Conservation (phyloP, 2,329 filamentous ascomycete genomes). For the Colletotrichum lentis region DNA sequence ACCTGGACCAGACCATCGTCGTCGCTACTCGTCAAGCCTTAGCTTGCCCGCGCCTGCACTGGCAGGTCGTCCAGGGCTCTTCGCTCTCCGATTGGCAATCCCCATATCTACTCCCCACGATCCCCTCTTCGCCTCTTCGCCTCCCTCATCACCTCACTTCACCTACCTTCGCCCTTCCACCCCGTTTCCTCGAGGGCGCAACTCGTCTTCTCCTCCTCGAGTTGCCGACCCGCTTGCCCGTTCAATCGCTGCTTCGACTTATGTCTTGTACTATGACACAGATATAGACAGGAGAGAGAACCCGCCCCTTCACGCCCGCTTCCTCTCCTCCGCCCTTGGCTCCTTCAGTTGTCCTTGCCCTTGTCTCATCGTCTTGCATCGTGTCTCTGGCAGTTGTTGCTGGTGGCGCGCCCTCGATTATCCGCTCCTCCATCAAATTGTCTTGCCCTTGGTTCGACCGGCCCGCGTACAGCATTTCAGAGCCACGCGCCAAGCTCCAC, state of each 20-base stretch:
- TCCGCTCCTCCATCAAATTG: slow-evolving; percentile 24
- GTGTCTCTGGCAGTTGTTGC: slow-evolving; percentile 32
- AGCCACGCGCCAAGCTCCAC: slow-evolving; percentile 20
- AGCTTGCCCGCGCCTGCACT: slow-evolving; percentile 5
- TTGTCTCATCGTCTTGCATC: slow-evolving; percentile 37
- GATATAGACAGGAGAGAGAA: slow-evolving; percentile 24
- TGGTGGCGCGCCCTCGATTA: slow-evolving; percentile 22
- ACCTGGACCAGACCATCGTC: slow-evolving; percentile 17
- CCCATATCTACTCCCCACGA: slow-evolving; percentile 37
- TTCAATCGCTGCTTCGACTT: neutral
- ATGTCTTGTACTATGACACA: slow-evolving; percentile 9
- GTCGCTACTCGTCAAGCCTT: slow-evolving; percentile 7
- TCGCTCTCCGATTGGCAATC: slow-evolving; percentile 31
- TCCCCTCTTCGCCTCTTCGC: slow-evolving; percentile 32
- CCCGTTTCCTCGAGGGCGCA: slow-evolving; percentile 4
- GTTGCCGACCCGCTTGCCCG: neutral
- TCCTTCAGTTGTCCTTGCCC: slow-evolving; percentile 6
- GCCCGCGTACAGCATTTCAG: slow-evolving; percentile 35
- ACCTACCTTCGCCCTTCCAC: slow-evolving; percentile 19
- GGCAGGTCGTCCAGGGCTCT: slow-evolving; percentile 12
- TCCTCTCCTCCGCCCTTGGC: slow-evolving; percentile 7
- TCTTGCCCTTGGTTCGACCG: slow-evolving; percentile 35
- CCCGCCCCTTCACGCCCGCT: neutral
- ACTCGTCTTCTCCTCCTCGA: slow-evolving; percentile 6
- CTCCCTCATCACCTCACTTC: slow-evolving; percentile 27